Base-by-base conservation (phyloP, 495 filamentous ascomycete genomes). In the Thermothielavioides terrestris region DNA sequence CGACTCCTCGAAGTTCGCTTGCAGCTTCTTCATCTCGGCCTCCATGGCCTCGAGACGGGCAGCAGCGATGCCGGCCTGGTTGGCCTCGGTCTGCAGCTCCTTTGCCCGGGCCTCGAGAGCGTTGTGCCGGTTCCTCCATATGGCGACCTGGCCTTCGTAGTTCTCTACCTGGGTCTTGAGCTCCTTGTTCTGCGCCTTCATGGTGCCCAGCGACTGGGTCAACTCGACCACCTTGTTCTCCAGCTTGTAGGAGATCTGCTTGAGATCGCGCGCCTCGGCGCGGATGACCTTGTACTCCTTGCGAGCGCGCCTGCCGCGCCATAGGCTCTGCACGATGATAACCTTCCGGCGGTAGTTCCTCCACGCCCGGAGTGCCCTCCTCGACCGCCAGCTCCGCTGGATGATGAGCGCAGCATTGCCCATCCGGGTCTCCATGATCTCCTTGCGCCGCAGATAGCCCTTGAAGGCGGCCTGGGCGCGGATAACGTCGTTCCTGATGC, bases 201-300 rank as follows among this genome's bases (percentile, higher is more conserved):
- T 82, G 26, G 87, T 83, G 59, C 91, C 89, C 63, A 97, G 66
- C 43, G 85, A 85, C 67, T 99, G 94, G 9, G 94, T 99, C 57
- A 99, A 75, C 70, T 99, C 94, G 46, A 96, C 87, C 47, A 98
- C 92, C 79, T 98, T 97, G 75, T 97, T 96, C 74, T 97, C 94
- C 60, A 98, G 70, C 73, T 94, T 97, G 73, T 97, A 97, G 12
- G 90, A 96, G 55, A 98, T 98, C 66, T 96, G 89, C 72, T 95
- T 95, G 58, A 98, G 79, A 75, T 98, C 92, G 60, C 94, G 85
- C 32, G 92, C 90, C 65, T 98, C 94, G 66, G 94, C 91, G 42
- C 94, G 86, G 46, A 94, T 67, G 36, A 65, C 81, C 79, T 94
- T 96, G 75, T 98, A 98, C 42, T 76, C 79, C 45, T 74, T 77